Evolutionary conservation across 768 basidiomycete genomes (phyloP), one percentile per base, ranked within the genome.

Genomic region (Mycena galopus): DNA sequence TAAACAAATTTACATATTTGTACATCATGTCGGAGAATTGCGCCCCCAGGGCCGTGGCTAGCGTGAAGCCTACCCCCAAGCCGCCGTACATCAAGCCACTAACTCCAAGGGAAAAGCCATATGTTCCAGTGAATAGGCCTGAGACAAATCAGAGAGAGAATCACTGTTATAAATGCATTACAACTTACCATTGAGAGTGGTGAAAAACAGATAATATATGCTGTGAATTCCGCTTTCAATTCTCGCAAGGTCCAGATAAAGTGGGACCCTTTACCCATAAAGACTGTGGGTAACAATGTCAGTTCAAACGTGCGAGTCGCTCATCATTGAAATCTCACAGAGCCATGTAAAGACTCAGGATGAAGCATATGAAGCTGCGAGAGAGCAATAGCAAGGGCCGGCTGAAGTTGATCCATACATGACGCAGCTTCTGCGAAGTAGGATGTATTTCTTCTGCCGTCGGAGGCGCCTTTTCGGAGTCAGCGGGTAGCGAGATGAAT

Each of bases 341-440:
- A n/a, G 92, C 89, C 89, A 86, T 85, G 74, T 93, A 94, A 63
- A 91, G 82, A 78, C 92, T 93, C 62, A 94, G 84, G 37, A 90
- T 84, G 77, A 94, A 93, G 79, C 92, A 93, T 57, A 93, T 86
- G 65, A 92, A 88, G 77, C 91, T 93, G 32, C 81, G 82, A 33
- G 84, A 87, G 37, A 94, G 85, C 57, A 94, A 81, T 9, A 87
- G 82, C 25, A 90, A 76, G 0, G 93, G 93, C 25, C 93, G 84
- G 19, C 82, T 82, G 65, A 95, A 78, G 75, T 93, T 93, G 25
- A 84, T 75, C 87, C 89, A 90, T n/a, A 94, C 77, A 62, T 89
- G 83, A 25, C 82, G 76, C 57, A 82, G 65, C 70, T 83, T 84
- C 12, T 57, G 44, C 2, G 37, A 30, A 47, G 51, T 17, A 17